Base-by-base conservation (phyloP, 2,329 filamentous ascomycete genomes). In the Aspergillus sp. region DNA sequence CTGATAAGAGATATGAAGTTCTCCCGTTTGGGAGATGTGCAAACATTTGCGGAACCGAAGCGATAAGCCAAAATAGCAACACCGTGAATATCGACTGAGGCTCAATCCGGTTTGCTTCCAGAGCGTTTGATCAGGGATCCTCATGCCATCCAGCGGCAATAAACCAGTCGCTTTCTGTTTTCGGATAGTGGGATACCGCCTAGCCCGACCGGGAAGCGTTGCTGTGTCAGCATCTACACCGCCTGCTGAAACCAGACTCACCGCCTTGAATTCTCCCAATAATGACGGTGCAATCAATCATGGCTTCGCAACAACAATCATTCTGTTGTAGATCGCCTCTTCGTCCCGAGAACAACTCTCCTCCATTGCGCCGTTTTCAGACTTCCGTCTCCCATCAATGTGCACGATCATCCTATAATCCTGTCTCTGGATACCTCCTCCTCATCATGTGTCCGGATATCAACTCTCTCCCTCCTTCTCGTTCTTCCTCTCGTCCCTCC, bases 371-470 rank as follows among this genome's bases (percentile, higher is more conserved):
- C 40, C 40, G 40, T 42, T 42, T 22, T 11, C 40, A 42, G 40
- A 22, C 9, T 11, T 13, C 35, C 14, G 7, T 38, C 14, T 22
- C 35, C 35, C 35, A 46, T 45, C 43, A 33, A 7, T 24, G 16
- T 4, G 1, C 7, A 13, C 9, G n/a, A 35, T 26, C 26, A 17
- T 17, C 13, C 20, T 35, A 9, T 19, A 40, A 11, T 10, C 41
- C 30, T 16, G 13, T 6, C 6, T n/a, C 14, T n/a, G 35, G 35
- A 17, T 16, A 38, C 35, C 8, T 38, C 14, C 22, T 22, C 11
- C 35, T 26, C 14, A 38, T 8, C 50, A 88, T 90, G 87, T 82
- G 86, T 59, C 87, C 87, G 47, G 87, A 90, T 73, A 80, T 90
- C 66, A 88, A 90, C 76, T 86, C 86, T 6, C 78, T 90, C 53